Evolutionary conservation across 2,329 filamentous ascomycete genomes (phyloP), one percentile per base, ranked within the genome.

Genomic region (Sporothrix inflata): DNA sequence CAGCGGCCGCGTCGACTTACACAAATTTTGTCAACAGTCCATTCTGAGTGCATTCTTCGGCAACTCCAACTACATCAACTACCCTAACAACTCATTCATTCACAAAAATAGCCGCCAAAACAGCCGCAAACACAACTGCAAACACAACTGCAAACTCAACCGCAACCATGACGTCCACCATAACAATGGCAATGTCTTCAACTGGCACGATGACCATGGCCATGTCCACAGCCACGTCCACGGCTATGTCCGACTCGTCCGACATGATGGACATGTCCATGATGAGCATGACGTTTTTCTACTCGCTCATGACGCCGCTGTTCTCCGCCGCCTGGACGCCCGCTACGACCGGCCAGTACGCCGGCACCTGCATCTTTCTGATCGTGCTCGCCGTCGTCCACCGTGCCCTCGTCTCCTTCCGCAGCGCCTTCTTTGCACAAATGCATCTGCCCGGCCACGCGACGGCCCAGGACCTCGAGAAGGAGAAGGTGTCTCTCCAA

Each of bases 291-390:
- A 78, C 78, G 74, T 96, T 95, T 85, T 90, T 90, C 75, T 87
- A 81, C 75, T 77, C 82, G 71, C 81, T 80, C 60, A 76, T 77
- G 69, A 88, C 86, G 5, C 80, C 87, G 0, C 83, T 89, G 72
- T 89, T 84, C 81, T 90, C 92, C 21, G 80, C 82, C 40, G 80
- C 85, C 68, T 98, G 94, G 94, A 91, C 92, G 2, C 94, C 95
- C 5, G 82, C 79, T 34, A 90, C 83, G 55, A 84, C 86, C 4
- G 93, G 91, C 77, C 84, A 87, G 73, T 98, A 98, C 81, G 94
- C 93, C 1, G 95, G 89, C 71, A 97, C 94, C 30, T 97, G 95
- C 84, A 92, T 98, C 80, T 98, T 98, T 83, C 87, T 98, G 73
- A 90, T 97, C 79, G 77, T 92, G 60, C 89, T 98, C 69, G 90